Percentiles rank a stretch among this genome's conserved stretches.
Evolutionary conservation across 202 grass and related monocot species (phyloP).

Genomic region (Carex arenaria): DNA sequence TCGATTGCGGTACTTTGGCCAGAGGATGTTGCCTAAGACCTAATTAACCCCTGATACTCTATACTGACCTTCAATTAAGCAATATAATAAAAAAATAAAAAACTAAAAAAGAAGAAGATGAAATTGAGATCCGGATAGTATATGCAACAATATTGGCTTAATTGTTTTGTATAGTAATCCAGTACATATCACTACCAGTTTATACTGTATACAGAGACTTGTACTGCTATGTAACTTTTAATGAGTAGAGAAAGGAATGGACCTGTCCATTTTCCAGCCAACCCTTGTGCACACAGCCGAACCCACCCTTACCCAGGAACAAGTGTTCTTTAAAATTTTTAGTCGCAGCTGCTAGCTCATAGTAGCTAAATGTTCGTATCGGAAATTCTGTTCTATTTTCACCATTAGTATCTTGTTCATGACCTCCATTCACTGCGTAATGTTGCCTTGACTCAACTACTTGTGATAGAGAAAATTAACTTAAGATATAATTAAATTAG

Average conservation of each 20-base stretch:
- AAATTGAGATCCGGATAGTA: neutral
- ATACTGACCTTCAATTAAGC: neutral
- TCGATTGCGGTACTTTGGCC: neutral
- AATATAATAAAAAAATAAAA: neutral
- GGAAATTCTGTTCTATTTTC: neutral
- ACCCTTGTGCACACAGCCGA: slow-evolving; percentile 69
- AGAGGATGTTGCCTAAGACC: neutral
- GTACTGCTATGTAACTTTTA: neutral
- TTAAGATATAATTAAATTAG: neutral
- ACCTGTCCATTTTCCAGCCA: slow-evolving; percentile 48
- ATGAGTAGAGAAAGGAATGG: neutral
- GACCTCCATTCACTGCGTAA: neutral
- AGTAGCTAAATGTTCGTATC: slow-evolving; percentile 35
- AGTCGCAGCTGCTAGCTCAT: slow-evolving; percentile 54
- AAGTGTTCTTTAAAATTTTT: slow-evolving; percentile 49
- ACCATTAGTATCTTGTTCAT: neutral
- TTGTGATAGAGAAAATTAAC: neutral
- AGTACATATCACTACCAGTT: neutral
- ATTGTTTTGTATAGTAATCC: neutral
- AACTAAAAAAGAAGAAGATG: neutral
- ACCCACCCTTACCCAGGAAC: slow-evolving; percentile 63
- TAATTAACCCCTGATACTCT: neutral
- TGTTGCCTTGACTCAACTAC: neutral
- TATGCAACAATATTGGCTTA: neutral
- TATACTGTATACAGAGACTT: neutral